Evolutionary conservation across 305 asterid genomes (phyloP).

Genomic region (Solanum chacoense): DNA sequence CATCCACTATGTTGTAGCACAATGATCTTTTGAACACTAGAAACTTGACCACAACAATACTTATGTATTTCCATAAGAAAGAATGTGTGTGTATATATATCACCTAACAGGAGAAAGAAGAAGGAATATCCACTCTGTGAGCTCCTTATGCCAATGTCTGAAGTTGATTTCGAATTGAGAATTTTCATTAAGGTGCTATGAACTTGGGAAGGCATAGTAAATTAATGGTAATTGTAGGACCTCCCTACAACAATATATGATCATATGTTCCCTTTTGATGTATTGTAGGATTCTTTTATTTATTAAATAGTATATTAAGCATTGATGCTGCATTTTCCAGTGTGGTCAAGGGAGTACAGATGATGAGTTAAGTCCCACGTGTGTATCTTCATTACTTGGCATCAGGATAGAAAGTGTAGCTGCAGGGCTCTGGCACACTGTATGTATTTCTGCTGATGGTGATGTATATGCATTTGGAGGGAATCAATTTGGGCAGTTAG

Average conservation of each 20-base stretch:
- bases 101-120: neutral
- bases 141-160: neutral
- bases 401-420: conserved; percentile 74
- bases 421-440: conserved; percentile 97
- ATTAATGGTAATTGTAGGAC: neutral
- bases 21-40: neutral
- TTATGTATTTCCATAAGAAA: neutral
- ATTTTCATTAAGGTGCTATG: neutral
- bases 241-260: neutral
- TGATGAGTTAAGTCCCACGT: conserved; percentile 80
- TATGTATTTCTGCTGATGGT: conserved; percentile 89
- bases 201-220: neutral
- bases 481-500: conserved; percentile 96
- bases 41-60: neutral
- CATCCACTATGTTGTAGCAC: neutral
- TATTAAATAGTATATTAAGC: neutral
- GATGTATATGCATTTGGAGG: conserved; percentile 94
- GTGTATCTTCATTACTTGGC: conserved; percentile 91
- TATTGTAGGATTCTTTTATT: neutral
- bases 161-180: neutral
- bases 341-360: conserved; percentile 99
- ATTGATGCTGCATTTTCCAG: conserved; percentile 22
- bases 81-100: neutral
- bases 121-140: neutral
- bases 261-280: neutral